Conservation (phyloP, 2,329 filamentous ascomycete genomes). For the Aspergillus bombycis region DNA sequence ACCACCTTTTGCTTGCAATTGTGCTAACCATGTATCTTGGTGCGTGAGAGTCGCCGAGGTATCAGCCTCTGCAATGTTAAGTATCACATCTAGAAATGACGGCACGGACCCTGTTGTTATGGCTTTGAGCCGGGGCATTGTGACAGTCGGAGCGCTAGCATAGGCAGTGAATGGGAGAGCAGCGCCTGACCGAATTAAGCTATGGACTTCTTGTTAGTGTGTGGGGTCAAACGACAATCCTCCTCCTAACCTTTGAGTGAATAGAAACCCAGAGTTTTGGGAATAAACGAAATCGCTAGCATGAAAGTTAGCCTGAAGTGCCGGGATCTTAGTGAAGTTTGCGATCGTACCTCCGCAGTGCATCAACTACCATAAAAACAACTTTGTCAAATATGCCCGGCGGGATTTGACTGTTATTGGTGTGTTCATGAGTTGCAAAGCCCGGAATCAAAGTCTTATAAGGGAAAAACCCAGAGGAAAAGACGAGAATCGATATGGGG, state of each 20-base stretch:
- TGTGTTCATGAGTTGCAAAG: conserved; percentile 66
- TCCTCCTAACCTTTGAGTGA: conserved; percentile 74
- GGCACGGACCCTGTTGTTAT: conserved; percentile 98
- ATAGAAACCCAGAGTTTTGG: conserved; percentile 76
- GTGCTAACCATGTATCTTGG: conserved; percentile 95
- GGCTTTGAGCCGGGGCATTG: conserved; percentile 96
- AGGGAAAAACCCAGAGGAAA: conserved; percentile 92
- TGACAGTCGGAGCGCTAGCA: conserved; percentile 95
- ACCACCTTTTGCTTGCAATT: conserved; percentile 77
- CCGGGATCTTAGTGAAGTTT: background rate
- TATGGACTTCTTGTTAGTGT: conserved; percentile 41
- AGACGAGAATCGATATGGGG: conserved; percentile 72
- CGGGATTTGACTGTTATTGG: conserved; percentile 58
- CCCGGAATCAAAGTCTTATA: conserved; percentile 94
- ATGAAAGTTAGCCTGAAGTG: conserved; percentile 23
- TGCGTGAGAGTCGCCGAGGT: conserved; percentile 82
- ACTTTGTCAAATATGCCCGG: conserved; percentile 80
- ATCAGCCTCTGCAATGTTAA: conserved; percentile 95
- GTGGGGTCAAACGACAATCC: background rate
- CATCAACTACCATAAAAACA: conserved; percentile 98
- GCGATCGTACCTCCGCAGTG: conserved; percentile 72
- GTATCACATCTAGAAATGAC: conserved; percentile 93
- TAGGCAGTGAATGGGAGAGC: conserved; percentile 94
- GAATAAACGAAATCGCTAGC: conserved; percentile 89
- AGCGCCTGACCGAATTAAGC: conserved; percentile 78